phyloP scores from a whole-genome alignment of 139 green algal genomes.

The Astrephomene gubernaculifera region DNA sequence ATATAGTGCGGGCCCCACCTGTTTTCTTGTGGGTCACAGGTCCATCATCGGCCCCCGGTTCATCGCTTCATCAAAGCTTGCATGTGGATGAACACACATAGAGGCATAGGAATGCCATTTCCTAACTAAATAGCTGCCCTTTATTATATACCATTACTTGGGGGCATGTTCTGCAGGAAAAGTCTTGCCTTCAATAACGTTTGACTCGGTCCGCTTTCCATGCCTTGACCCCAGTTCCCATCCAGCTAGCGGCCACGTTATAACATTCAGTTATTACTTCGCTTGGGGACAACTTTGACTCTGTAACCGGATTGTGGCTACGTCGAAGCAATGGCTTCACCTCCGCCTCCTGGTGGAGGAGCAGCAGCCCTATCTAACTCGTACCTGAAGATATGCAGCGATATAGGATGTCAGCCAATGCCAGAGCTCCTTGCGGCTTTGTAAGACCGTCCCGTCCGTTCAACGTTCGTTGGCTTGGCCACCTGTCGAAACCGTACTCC shows the following conservation, averaged over 20 bases:
- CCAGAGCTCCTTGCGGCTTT: conserved; percentile 16
- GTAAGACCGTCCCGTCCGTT: neutral
- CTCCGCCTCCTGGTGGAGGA: conserved; percentile 12
- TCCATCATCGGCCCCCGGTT: too few species aligned
- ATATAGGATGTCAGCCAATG: neutral
- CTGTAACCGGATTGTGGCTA: neutral
- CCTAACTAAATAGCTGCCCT: too few species aligned
- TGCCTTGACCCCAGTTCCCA: neutral
- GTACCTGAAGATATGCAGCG: conserved; percentile 41
- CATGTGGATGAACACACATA: too few species aligned
- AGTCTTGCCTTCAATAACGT: neutral
- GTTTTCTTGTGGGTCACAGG: too few species aligned
- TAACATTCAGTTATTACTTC: neutral
- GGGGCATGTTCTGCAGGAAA: neutral
- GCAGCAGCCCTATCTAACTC: neutral
- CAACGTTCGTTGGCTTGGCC: conserved; percentile 1
- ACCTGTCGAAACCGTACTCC: neutral
- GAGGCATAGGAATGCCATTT: too few species aligned
- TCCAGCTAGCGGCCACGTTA: neutral
- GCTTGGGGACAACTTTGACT: neutral
- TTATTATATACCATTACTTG: too few species aligned
- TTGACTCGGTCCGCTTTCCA: neutral
- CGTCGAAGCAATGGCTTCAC: conserved; percentile 9
- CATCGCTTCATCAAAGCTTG: too few species aligned
- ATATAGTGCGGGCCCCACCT: too few species aligned